Conservation (phyloP, 306 rosid genomes). For the Gastrolobium villosum region DNA sequence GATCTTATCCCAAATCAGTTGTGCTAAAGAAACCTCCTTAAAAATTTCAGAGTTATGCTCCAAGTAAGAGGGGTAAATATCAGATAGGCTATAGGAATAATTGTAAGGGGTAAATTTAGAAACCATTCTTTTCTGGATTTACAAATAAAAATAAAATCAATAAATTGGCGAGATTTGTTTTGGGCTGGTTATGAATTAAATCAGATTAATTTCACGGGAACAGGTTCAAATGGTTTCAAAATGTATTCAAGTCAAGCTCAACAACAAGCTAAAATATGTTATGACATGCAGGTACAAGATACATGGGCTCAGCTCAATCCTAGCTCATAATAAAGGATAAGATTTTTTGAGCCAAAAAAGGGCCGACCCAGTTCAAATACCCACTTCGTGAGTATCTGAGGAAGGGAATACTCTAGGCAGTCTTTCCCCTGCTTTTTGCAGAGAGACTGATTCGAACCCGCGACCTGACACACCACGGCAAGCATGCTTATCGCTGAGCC, state of each 20-base stretch:
- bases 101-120: background rate
- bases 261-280: background rate
- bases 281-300: background rate
- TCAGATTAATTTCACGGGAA: background rate
- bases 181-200: background rate
- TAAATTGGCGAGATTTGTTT: background rate
- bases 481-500: no score
- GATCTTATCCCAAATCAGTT: background rate
- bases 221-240: constrained; percentile 4
- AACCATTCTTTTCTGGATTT: background rate
- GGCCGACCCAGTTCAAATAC: no score
- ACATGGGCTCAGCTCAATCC: background rate
- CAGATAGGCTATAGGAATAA: background rate
- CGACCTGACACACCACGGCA: no score
- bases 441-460: no score
- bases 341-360: no score
- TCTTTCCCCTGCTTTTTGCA: no score
- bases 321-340: background rate
- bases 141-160: background rate
- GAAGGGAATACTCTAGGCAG: no score
- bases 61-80: background rate
- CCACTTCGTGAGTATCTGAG: no score
- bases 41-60: background rate
- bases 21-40: background rate
- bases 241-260: background rate